Evolutionary conservation across 352 stramenopile species (phyloP).

Genomic region (Phytophthora crassamura): DNA sequence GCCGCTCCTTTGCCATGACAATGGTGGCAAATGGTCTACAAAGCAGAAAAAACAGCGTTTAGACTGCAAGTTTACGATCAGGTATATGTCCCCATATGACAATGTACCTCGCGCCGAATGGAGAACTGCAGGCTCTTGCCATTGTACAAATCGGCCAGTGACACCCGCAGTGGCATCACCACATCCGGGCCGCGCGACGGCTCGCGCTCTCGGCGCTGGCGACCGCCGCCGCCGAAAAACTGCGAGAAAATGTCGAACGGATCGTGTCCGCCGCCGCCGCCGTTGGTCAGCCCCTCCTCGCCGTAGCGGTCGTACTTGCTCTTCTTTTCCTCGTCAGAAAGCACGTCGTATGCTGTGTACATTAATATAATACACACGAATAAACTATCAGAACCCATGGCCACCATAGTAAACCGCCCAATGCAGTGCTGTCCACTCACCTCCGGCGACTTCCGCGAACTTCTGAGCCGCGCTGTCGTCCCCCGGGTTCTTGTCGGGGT

Average conservation of each 20-base stretch:
- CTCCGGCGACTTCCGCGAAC: constrained; percentile 86
- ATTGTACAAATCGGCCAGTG: constrained; percentile 97
- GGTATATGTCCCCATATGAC: not conserved
- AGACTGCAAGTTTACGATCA: not conserved
- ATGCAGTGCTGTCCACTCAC: constrained; percentile 31
- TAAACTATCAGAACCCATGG: constrained; percentile 6
- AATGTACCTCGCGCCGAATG: constrained; percentile 82
- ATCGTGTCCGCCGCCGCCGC: constrained; percentile 65
- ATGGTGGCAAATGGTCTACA: constrained; percentile 93
- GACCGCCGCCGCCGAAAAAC: constrained; percentile 68
- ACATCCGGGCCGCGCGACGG: constrained; percentile 72
- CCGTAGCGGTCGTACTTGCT: constrained; percentile 92
- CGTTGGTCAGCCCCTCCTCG: constrained; percentile 83
- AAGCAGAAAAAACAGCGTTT: constrained; percentile 19
- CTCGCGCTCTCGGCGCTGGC: constrained; percentile 52
- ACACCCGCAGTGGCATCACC: constrained; percentile 92
- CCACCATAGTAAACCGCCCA: too few relatives aligned
- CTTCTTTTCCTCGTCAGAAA: constrained; percentile 92
- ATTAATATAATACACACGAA: not conserved
- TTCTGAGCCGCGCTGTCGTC: constrained; percentile 85
- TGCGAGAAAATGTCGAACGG: constrained; percentile 86
- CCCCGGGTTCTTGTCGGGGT: constrained; percentile 91
- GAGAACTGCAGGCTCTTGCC: constrained; percentile 95
- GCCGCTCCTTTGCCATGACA: constrained; percentile 91
- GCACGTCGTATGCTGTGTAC: constrained; percentile 87